Conservation (phyloP, 192 early-diverging fungal species). For the Backusella parvicylindrica region DNA sequence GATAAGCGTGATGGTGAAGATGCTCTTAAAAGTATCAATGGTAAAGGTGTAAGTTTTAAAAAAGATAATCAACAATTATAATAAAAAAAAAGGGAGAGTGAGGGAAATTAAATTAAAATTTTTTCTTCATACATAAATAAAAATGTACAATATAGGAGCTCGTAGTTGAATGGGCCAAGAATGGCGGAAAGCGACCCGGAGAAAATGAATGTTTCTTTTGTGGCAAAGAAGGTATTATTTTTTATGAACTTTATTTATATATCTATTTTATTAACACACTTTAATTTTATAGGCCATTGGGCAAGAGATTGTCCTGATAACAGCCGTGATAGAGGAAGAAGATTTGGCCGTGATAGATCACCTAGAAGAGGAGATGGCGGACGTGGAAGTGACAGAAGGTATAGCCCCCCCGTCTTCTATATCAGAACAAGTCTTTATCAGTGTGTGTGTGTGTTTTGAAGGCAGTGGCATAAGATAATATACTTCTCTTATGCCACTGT, state of each 20-base stretch:
- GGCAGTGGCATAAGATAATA: not conserved
- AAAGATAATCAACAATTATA: conserved; percentile 20
- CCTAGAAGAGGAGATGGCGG: conserved; percentile 1
- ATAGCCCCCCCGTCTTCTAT: not conserved
- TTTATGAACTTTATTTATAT: no score
- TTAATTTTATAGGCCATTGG: conserved; percentile 40
- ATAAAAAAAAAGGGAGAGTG: not conserved
- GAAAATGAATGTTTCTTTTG: conserved; percentile 50
- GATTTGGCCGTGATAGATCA: conserved; percentile 25
- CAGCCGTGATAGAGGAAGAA: conserved; percentile 10
- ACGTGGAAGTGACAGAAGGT: conserved; percentile 24
- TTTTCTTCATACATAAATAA: no score
- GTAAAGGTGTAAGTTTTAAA: conserved; percentile 36
- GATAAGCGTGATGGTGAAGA: conserved; percentile 48
- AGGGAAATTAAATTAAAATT: not conserved
- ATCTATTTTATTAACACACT: not conserved
- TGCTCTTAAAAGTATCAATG: conserved; percentile 41
- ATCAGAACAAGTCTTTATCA: conserved; percentile 14
- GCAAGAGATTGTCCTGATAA: conserved; percentile 40
- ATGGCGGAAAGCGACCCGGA: conserved; percentile 45
- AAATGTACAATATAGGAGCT: no score
- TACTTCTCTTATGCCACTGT: not conserved
- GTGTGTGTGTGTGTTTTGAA: not conserved
- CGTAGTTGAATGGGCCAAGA: conserved; percentile 57
- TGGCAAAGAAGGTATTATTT: conserved; percentile 16